Base-by-base conservation (phyloP, 768 basidiomycete species). In the Hygrophorus russula region DNA sequence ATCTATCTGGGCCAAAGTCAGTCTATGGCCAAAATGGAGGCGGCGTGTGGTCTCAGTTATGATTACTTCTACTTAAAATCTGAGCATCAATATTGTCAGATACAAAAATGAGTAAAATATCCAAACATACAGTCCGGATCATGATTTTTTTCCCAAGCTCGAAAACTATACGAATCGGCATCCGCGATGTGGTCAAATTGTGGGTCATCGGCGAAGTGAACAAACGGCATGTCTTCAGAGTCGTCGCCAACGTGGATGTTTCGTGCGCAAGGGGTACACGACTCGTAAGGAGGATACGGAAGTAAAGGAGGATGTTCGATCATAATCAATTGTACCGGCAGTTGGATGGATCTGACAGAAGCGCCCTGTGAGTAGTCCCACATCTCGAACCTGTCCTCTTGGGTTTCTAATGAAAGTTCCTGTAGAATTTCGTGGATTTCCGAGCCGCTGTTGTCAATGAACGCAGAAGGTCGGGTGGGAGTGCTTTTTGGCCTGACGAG, bases 141-240 rank as follows among this genome's bases (percentile, higher is more conserved):
- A 5, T 51, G 39, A 1, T 46, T 32, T 1, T 41, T 48, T 48
- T 76, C 68, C 82, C 83, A 85, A 0, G 68, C 67, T 41, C 76
- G 63, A 2, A 54, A 53, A 7, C 52, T 54, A 54, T 80, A 71
- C 4, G 70, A 63, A 11, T 52, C 41, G 2, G 59, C 51, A 49
- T 81, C 71, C 12, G 40, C 51, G 2, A 36, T 24, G 28, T 56
- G 59, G 39, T 74, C 50, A 49, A 85, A 86, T 0, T 37, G 51
- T 2, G 68, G 66, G 35, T 84, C 81, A 51, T 85, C 80, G 0
- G 72, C 65, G 41, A 74, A 74, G 1, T 81, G 80, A 5, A 82
- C 57, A 54, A 82, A 85, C 2, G 66, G 64, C 66, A 82, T 69
- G 15, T 60, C 56, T 46, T 67, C 62, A 5, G 73, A 60, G 46